Percentiles rank a stretch among this genome's conserved stretches.
These are phyloP conservation scores for Physcia stellaris DNA, from an alignment of 495 filamentous ascomycete species.

Conservation along the genomic window DNA sequence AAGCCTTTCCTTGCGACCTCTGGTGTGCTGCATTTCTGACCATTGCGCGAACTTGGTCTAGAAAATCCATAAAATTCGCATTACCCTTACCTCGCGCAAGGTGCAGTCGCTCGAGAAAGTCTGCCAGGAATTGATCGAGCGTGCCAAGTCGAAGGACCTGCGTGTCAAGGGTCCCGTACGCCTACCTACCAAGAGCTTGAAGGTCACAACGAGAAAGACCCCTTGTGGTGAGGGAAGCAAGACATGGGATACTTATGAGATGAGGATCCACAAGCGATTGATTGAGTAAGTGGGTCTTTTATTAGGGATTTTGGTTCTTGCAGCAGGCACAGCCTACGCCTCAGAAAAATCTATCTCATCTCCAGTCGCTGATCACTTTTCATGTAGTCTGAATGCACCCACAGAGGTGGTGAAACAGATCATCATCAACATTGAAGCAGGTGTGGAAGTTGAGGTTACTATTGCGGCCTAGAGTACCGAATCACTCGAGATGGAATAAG, in stretches of 20 bases:
- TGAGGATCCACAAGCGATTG: constrained; percentile 98
- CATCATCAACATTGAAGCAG: constrained; percentile 99
- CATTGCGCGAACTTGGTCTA: constrained; percentile 20
- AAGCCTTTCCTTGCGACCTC: constrained; percentile 18
- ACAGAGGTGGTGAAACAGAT: constrained; percentile 99
- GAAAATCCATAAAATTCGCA: constrained; percentile 98
- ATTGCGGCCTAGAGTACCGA: constrained; percentile 99
- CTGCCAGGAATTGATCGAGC: constrained; percentile 94
- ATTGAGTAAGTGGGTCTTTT: constrained; percentile 54
- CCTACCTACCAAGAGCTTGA: constrained; percentile 92
- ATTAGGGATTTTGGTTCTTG: no score
- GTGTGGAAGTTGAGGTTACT: constrained; percentile 99
- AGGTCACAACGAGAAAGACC: constrained; percentile 92
- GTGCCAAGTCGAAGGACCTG: constrained; percentile 95
- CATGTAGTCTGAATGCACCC: constrained; percentile 71
- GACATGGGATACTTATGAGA: constrained; percentile 98
- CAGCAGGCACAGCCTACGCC: no score
- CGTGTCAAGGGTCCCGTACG: constrained; percentile 98
- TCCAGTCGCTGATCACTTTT: constrained; percentile 2
- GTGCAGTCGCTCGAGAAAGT: constrained; percentile 95
- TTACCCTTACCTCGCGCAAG: constrained; percentile 90
- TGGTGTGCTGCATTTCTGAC: not conserved
- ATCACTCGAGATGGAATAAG: no score
- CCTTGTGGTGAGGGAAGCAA: constrained; percentile 99
- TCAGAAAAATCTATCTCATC: no score